phyloP scores from a whole-genome alignment of 2,329 filamentous ascomycete species.

The Pseudonectria foliicola region DNA sequence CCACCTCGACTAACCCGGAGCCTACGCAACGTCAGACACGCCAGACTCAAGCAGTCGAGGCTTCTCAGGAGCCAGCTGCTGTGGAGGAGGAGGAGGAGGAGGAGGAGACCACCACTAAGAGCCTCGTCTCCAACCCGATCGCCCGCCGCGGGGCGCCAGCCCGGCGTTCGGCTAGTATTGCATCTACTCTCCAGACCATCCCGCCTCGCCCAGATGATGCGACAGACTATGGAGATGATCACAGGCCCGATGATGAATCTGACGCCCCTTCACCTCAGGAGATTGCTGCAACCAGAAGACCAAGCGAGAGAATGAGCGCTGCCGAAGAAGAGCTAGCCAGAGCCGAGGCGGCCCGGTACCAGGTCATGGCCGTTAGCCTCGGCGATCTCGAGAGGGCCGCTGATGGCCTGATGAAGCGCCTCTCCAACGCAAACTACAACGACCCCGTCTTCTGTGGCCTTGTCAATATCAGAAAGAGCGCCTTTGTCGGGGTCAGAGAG shows the following conservation, averaged over 20 bases:
- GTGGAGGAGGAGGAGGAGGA: too few species aligned
- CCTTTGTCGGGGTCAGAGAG: conserved; percentile 19
- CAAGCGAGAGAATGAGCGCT: too few species aligned
- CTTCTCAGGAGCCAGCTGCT: not conserved
- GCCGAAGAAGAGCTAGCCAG: too few species aligned
- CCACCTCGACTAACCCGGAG: conserved; percentile 1
- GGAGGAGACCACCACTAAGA: not conserved
- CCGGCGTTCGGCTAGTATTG: conserved; percentile 10
- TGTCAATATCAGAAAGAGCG: conserved; percentile 19
- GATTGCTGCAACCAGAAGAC: too few species aligned
- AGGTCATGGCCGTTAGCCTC: conserved; percentile 19
- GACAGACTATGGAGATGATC: conserved; percentile 12
- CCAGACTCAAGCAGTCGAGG: conserved; percentile 1
- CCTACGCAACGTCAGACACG: not conserved
- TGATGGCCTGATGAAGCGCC: conserved; percentile 20
- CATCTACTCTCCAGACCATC: conserved; percentile 10
- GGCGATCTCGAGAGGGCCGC: conserved; percentile 21
- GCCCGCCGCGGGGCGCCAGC: conserved; percentile 19
- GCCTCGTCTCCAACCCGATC: conserved; percentile 7
- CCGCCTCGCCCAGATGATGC: conserved; percentile 17
- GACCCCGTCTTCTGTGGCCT: conserved; percentile 14
- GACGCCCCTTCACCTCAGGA: too few species aligned
- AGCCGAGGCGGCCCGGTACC: conserved; percentile 10
- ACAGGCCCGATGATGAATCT: not conserved
- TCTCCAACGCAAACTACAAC: conserved; percentile 12